Conservation (phyloP, 306 rosid genomes). For the Fagus sylvatica region DNA sequence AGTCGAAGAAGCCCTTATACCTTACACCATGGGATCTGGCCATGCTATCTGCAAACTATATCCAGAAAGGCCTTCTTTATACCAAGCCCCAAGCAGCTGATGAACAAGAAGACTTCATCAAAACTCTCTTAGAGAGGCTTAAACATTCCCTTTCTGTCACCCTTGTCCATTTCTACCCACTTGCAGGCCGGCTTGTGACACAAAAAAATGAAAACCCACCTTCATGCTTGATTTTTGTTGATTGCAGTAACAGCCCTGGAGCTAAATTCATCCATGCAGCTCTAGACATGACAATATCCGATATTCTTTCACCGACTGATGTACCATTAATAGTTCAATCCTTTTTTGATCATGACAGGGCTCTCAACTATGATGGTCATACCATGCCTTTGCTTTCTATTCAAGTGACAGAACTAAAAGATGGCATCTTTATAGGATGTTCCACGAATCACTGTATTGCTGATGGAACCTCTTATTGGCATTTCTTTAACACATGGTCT, state of each 20-base stretch:
- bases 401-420: slow-evolving; percentile 54
- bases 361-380: slow-evolving; percentile 63
- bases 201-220: slow-evolving; percentile 28
- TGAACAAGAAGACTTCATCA: slow-evolving; percentile 14
- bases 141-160: slow-evolving; percentile 47
- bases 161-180: slow-evolving; percentile 62
- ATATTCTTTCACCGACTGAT: slow-evolving; percentile 52
- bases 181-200: slow-evolving; percentile 50
- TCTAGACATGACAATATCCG: slow-evolving; percentile 34
- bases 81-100: slow-evolving; percentile 35
- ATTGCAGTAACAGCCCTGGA: slow-evolving; percentile 39
- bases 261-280: slow-evolving; percentile 54
- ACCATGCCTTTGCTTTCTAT: slow-evolving; percentile 46
- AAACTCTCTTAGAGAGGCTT: slow-evolving; percentile 31
- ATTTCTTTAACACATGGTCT: slow-evolving; percentile 58
- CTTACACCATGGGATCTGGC: slow-evolving; percentile 47
- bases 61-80: slow-evolving; percentile 71
- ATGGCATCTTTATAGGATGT: slow-evolving; percentile 68
- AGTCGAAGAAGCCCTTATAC: slow-evolving; percentile 18
- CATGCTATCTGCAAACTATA: slow-evolving; percentile 50
- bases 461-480: slow-evolving; percentile 70
- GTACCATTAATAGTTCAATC: slow-evolving; percentile 55
- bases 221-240: slow-evolving; percentile 38
- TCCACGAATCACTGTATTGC: slow-evolving; percentile 51
- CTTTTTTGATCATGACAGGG: slow-evolving; percentile 58